Conservation (phyloP, 177 flowering plant genomes). For the Vitis hybrid region DNA sequence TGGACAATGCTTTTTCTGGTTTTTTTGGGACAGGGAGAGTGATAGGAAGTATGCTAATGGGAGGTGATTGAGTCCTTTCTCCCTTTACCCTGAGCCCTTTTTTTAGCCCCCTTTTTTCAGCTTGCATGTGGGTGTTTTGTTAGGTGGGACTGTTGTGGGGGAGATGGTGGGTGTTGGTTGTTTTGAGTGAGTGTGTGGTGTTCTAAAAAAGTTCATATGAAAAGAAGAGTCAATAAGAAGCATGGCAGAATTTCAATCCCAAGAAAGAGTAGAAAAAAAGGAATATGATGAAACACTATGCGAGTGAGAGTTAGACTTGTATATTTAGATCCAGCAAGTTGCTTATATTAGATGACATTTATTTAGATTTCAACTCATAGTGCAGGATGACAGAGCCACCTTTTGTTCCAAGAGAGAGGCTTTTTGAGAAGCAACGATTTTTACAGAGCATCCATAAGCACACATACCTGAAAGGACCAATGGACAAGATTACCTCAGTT, state of each 20-base stretch:
- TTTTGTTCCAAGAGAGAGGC: slow-evolving; percentile 70
- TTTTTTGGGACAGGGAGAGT: neutral
- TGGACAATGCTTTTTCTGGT: neutral
- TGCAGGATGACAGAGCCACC: slow-evolving; percentile 68
- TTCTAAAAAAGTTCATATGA: no score
- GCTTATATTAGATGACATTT: neutral
- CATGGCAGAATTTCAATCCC: no score
- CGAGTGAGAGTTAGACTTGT: no score
- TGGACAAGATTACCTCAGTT: slow-evolving; percentile 81
- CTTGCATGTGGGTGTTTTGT: no score
- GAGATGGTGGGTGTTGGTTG: no score
- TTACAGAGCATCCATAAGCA: slow-evolving; percentile 68
- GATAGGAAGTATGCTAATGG: neutral
- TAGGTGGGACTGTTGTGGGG: no score
- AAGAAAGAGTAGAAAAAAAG: no score
- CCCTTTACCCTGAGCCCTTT: no score
- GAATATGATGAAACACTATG: no score
- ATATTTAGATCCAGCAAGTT: neutral
- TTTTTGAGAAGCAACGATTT: slow-evolving; percentile 58
- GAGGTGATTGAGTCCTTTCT: neutral
- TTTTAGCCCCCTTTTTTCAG: no score
- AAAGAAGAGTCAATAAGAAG: no score
- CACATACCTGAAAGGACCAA: slow-evolving; percentile 70
- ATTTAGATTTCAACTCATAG: neutral
- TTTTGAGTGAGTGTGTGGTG: no score